Evolutionary conservation across 2,329 filamentous ascomycete species (phyloP).

Genomic region (Aspergillus viridinutans): DNA sequence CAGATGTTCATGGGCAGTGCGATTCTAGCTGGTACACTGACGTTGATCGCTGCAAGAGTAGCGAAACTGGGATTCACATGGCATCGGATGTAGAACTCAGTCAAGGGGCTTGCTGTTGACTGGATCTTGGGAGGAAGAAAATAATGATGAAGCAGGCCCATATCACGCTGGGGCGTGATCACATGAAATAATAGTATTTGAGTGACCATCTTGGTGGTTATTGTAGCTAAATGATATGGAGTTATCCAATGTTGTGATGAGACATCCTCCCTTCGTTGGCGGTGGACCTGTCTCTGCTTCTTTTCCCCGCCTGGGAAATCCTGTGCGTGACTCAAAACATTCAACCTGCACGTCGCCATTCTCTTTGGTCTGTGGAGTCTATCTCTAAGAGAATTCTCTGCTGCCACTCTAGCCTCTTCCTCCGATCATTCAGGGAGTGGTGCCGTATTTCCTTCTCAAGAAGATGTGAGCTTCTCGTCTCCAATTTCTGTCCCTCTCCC

Average conservation of each 20-base stretch:
- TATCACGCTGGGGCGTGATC: background rate
- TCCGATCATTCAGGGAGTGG: background rate
- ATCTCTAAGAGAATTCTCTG: background rate
- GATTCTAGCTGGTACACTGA: constrained; percentile 42
- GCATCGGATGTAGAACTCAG: constrained; percentile 21
- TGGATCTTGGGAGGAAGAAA: background rate
- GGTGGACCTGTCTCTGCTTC: background rate
- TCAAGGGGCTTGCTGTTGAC: too few species aligned
- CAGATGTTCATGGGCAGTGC: constrained; percentile 49
- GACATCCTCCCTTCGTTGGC: background rate
- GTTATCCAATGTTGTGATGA: background rate
- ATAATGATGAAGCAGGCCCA: background rate
- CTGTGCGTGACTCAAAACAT: constrained; percentile 3
- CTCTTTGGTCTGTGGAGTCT: background rate
- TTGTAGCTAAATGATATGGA: background rate
- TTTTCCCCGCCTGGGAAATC: background rate
- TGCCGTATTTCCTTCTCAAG: background rate
- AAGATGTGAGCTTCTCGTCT: background rate
- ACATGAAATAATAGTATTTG: background rate
- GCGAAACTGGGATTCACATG: constrained; percentile 34
- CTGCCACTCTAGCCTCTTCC: background rate
- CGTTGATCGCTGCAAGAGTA: constrained; percentile 41
- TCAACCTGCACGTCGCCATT: background rate
- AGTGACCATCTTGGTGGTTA: background rate
- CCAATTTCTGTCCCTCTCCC: background rate